Base-by-base conservation (phyloP, 805 yeast genomes). In the Suhomyces kilbournensis region DNA sequence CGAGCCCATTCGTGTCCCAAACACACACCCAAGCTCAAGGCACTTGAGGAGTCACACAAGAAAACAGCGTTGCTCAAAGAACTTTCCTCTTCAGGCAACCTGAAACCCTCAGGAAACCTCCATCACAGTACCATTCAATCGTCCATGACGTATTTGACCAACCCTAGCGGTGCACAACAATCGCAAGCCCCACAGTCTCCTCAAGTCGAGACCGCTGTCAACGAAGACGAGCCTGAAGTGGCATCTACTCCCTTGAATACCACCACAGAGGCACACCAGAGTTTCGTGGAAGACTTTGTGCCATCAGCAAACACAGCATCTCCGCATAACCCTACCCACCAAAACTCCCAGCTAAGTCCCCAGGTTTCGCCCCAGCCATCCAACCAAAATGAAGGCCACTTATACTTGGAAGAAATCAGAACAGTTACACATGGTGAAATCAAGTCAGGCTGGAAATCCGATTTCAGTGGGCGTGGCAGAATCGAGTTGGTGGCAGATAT, bases 361-460 rank as follows among this genome's bases (percentile, higher is more conserved):
- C 17, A 35, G 10, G 32, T 28, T 10, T 28, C 32, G 32, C 32
- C 32, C n/a, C n/a, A n/a, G 35, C 35, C 17, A 1, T n/a, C 35
- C n/a, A 32, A 32, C 35, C 15, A 63, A 22, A 50, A 57, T 17
- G 59, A 60, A 20, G 55, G 61, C 38, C 65, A 60, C 4, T 53
- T 88, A 12, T 86, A 79, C 59, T 67, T 84, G 10, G 96, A 91
- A 66, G 97, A 92, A 62, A 79, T 80, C 7, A 78, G 92, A 28
- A 81, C 88, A 4, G 73, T 94, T 7, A 80, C 86, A 10, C 80
- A 84, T 50, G 97, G 97, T 9, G 96, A 89, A 55, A 69, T 90
- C 63, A 89, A 88, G 64, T 77, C 81, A 28, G 99, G 99, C 3
- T 94, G 99, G 99, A 94, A 94, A 67, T 83, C 94, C 1, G 99